These are phyloP conservation scores for Senna siamea DNA, from an alignment of 306 rosid species.

Conservation along the genomic window DNA sequence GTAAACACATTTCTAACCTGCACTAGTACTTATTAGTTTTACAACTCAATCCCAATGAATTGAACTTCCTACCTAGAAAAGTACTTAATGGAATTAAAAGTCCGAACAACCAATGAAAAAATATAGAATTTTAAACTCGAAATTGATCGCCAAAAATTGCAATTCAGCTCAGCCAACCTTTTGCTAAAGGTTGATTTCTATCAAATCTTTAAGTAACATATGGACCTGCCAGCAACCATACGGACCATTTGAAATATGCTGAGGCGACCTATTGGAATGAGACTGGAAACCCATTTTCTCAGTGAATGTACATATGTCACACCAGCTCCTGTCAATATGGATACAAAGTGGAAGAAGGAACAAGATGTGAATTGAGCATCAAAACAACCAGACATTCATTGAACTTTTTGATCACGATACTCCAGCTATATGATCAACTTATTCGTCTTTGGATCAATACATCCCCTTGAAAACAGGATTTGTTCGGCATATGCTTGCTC, in stretches of 20 bases:
- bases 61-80: conserved; percentile 44
- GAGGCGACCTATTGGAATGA: conserved; percentile 47
- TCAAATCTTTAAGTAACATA: conserved; percentile 43
- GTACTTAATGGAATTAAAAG: conserved; percentile 39
- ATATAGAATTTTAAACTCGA: conserved; percentile 45
- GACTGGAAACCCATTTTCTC: conserved; percentile 54
- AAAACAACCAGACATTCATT: conserved; percentile 37
- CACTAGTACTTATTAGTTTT: conserved; percentile 46
- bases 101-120: conserved; percentile 52
- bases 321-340: conserved; percentile 47
- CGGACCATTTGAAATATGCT: conserved; percentile 45
- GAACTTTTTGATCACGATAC: conserved; percentile 32
- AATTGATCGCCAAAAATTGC: conserved; percentile 66
- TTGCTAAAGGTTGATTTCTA: conserved; percentile 46
- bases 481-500: conserved; percentile 96
- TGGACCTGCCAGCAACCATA: conserved; percentile 46
- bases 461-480: conserved; percentile 99
- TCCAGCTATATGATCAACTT: conserved; percentile 33
- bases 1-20: conserved; percentile 36
- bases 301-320: conserved; percentile 60
- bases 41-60: conserved; percentile 59
- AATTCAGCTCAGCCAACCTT: conserved; percentile 54
- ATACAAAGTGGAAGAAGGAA: conserved; percentile 39
- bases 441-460: conserved; percentile 65
- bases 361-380: conserved; percentile 35